A percentile compares a stretch with the other conserved stretches of the same genome.
Evolutionary conservation across 163 green algal genomes (phyloP).

Genomic region (Volvox carteri): DNA sequence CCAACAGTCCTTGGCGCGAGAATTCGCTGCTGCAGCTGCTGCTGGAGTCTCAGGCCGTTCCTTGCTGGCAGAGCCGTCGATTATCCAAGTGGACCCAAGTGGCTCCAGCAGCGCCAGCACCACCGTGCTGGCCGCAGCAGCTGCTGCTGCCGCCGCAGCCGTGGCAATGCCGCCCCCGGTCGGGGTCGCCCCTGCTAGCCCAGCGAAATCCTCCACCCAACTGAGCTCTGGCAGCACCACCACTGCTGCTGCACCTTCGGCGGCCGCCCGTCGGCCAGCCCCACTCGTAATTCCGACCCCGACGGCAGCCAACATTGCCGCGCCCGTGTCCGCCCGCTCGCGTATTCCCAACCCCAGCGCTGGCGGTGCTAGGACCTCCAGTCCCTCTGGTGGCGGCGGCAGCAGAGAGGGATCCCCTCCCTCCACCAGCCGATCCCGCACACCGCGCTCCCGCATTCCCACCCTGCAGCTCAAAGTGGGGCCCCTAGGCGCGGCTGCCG

Average conservation of each 20-base stretch:
- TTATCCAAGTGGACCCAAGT: too few species aligned
- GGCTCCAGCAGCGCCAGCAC: too few species aligned
- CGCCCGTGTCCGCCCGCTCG: too few species aligned
- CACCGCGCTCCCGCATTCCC: conserved; percentile 6
- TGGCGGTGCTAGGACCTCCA: neutral
- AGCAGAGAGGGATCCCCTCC: neutral
- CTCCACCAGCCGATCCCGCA: neutral
- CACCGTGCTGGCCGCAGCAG: too few species aligned
- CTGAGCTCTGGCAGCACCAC: too few species aligned
- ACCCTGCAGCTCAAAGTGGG: neutral
- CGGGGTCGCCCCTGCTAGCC: too few species aligned
- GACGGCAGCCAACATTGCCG: too few species aligned
- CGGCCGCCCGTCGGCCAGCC: neutral
- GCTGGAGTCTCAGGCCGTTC: neutral
- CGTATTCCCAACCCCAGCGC: conserved; percentile 3
- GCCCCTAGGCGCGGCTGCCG: neutral
- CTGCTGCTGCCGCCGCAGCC: too few species aligned
- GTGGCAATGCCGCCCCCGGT: too few species aligned
- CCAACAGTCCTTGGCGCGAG: neutral
- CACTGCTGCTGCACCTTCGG: too few species aligned
- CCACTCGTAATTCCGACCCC: neutral
- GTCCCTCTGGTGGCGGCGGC: neutral
- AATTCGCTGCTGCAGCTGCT: neutral
- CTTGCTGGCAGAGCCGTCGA: neutral
- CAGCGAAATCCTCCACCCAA: too few species aligned